phyloP scores from a whole-genome alignment of 441 rosid genomes.

The Corymbia citriodora region DNA sequence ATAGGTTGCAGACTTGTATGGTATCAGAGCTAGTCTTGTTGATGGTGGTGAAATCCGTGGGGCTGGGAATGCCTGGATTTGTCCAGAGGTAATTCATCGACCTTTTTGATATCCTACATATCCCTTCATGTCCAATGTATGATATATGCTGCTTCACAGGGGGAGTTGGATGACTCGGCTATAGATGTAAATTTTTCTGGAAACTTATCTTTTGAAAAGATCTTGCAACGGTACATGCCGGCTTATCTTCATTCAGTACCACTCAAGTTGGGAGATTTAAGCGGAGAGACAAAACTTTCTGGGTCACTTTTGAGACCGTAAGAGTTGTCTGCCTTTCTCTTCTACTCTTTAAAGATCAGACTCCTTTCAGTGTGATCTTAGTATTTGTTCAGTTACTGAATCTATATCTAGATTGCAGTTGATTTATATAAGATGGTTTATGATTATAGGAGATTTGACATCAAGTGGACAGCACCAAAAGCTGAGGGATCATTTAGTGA shows the following conservation, averaged over 20 bases:
- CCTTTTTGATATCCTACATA: background rate
- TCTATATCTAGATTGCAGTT: conserved; percentile 2
- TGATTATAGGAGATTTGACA: conserved; percentile 84
- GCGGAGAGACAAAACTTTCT: conserved; percentile 96
- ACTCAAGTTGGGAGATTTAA: conserved; percentile 79
- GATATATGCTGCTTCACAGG: conserved; percentile 41
- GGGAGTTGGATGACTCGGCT: conserved; percentile 93
- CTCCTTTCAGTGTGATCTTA: background rate
- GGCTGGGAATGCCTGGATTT: conserved; percentile 99
- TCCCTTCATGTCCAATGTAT: background rate
- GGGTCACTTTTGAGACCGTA: conserved; percentile 97
- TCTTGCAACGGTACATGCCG: conserved; percentile 73
- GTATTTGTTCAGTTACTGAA: background rate
- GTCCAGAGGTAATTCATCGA: conserved; percentile 72
- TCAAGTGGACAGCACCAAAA: conserved; percentile 97
- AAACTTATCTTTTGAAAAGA: conserved; percentile 73
- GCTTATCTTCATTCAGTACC: conserved; percentile 61
- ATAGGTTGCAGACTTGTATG: conserved; percentile 97
- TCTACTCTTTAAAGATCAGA: background rate
- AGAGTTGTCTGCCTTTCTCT: conserved; percentile 10
- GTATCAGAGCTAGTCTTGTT: conserved; percentile 98
- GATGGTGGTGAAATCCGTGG: conserved; percentile 99
- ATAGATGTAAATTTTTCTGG: conserved; percentile 96
- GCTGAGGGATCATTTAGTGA: conserved; percentile 97
- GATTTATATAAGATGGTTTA: conserved; percentile 16